A percentile compares a stretch with the other conserved stretches of the same genome.
phyloP scores from a whole-genome alignment of 2,329 filamentous ascomycete species.

The Claviceps monticola region DNA sequence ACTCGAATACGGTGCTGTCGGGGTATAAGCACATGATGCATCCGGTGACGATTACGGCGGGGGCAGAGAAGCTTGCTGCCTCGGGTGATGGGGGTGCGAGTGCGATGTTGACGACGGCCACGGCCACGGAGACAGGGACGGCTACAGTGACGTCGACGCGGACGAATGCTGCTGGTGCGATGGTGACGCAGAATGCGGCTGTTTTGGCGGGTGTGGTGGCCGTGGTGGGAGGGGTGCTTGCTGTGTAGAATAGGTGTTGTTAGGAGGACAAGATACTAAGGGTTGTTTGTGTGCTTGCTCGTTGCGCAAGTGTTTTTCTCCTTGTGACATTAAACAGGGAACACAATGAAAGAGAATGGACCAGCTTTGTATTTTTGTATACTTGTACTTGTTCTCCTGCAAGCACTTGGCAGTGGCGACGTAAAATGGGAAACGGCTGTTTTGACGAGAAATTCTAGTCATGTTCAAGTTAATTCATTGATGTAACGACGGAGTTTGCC shows the following conservation, averaged over 20 bases:
- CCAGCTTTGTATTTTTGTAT: too few relatives aligned
- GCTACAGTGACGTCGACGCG: slow-evolving; percentile 5
- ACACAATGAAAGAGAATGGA: too few relatives aligned
- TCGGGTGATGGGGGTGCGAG: slow-evolving; percentile 4
- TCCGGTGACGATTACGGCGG: slow-evolving; percentile 25
- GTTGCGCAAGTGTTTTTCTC: too few relatives aligned
- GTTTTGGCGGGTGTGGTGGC: slow-evolving; percentile 22
- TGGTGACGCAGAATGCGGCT: slow-evolving; percentile 19
- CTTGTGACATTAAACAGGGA: too few relatives aligned
- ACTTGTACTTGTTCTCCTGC: too few relatives aligned
- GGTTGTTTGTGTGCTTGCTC: too few relatives aligned
- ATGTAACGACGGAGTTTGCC: too few relatives aligned
- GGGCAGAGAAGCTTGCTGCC: slow-evolving; percentile 20
- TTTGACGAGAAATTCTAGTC: too few relatives aligned
- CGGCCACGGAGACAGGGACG: not conserved
- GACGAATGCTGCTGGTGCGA: slow-evolving; percentile 18
- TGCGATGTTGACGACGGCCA: slow-evolving; percentile 6
- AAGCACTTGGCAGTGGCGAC: too few relatives aligned
- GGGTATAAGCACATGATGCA: slow-evolving; percentile 11
- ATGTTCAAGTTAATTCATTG: too few relatives aligned
- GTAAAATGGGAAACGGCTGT: too few relatives aligned
- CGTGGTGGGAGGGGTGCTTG: slow-evolving; percentile 21
- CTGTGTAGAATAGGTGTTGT: slow-evolving; percentile 14
- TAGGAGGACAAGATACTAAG: too few relatives aligned
- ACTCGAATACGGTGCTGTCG: slow-evolving; percentile 4